A percentile compares a stretch with the other conserved stretches of the same genome.
phyloP scores from a whole-genome alignment of 306 rosid species.

The Amphicarpaea edgeworthii region DNA sequence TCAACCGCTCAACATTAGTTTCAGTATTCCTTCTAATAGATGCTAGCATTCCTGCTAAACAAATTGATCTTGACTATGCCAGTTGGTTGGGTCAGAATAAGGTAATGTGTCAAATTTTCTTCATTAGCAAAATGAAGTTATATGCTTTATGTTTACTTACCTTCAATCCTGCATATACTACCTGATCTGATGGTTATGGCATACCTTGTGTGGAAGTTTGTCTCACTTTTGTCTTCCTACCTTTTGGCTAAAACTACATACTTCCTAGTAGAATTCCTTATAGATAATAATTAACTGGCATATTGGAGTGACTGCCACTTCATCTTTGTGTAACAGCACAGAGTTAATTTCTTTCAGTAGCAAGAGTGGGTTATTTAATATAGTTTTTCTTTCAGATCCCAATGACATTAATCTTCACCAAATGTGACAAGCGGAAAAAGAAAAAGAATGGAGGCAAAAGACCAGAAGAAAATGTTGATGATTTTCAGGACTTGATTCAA shows the following conservation, averaged over 20 bases:
- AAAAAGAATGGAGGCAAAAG: constrained; percentile 88
- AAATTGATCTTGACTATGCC: constrained; percentile 91
- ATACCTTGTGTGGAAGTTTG: neutral
- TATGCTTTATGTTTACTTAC: neutral
- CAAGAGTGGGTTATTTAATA: constrained; percentile 5
- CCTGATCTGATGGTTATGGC: constrained; percentile 24
- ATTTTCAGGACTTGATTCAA: constrained; percentile 82
- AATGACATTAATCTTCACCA: constrained; percentile 93
- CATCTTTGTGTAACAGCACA: constrained; percentile 4
- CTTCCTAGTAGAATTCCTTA: constrained; percentile 4
- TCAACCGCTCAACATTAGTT: constrained; percentile 80
- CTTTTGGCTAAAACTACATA: neutral
- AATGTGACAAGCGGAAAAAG: constrained; percentile 99
- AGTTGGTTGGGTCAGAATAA: constrained; percentile 97
- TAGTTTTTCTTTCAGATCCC: constrained; percentile 72
- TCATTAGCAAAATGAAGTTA: constrained; percentile 7
- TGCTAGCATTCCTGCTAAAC: constrained; percentile 96
- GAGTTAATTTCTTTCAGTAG: constrained; percentile 7
- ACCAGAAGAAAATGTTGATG: constrained; percentile 86
- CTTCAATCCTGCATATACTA: constrained; percentile 25
- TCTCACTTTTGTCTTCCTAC: constrained; percentile 27
- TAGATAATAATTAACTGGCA: neutral
- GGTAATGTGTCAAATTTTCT: constrained; percentile 54
- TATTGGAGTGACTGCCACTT: neutral
- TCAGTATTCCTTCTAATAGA: constrained; percentile 97